A percentile compares a stretch with the other conserved stretches of the same genome.
phyloP scores from a whole-genome alignment of 1,284 basidiomycete species.

The Microbotryum violaceum region DNA sequence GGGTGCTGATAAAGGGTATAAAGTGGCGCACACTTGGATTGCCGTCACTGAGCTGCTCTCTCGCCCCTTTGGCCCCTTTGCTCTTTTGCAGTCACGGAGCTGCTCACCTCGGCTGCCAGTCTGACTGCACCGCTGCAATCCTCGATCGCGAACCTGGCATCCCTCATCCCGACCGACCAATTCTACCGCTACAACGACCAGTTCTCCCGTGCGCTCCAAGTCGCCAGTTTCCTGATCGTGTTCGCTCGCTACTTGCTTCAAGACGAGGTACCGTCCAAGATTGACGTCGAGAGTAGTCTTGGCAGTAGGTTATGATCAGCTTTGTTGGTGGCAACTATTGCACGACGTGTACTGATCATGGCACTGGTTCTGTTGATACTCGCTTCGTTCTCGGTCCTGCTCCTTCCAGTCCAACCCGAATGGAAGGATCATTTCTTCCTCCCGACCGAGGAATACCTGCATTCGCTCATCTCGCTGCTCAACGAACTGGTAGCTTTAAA shows the following conservation, averaged over 20 bases:
- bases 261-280: slow-evolving; percentile 55
- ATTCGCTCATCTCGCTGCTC: slow-evolving; percentile 66
- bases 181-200: slow-evolving; percentile 60
- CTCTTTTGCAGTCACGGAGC: slow-evolving; percentile 10
- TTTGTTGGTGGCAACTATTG: too few species aligned
- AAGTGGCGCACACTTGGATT: too few species aligned
- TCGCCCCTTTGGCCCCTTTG: neutral
- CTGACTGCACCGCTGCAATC: slow-evolving; percentile 16
- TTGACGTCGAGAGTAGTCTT: slow-evolving; percentile 50
- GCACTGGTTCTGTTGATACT: neutral
- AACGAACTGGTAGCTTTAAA: slow-evolving; percentile 61
- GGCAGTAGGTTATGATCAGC: slow-evolving; percentile 52
- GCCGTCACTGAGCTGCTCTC: neutral
- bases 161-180: slow-evolving; percentile 57
- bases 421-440: slow-evolving; percentile 62
- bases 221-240: slow-evolving; percentile 58
- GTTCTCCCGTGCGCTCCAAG: slow-evolving; percentile 35
- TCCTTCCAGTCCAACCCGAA: slow-evolving; percentile 54
- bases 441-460: slow-evolving; percentile 74
- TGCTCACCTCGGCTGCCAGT: slow-evolving; percentile 24
- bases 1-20: too few species aligned
- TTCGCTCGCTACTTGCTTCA: slow-evolving; percentile 58
- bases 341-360: too few species aligned
- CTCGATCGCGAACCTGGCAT: slow-evolving; percentile 12
- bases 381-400: neutral